Conservation (phyloP, 1,284 basidiomycete species). For the Ceratobasidium sp. region DNA sequence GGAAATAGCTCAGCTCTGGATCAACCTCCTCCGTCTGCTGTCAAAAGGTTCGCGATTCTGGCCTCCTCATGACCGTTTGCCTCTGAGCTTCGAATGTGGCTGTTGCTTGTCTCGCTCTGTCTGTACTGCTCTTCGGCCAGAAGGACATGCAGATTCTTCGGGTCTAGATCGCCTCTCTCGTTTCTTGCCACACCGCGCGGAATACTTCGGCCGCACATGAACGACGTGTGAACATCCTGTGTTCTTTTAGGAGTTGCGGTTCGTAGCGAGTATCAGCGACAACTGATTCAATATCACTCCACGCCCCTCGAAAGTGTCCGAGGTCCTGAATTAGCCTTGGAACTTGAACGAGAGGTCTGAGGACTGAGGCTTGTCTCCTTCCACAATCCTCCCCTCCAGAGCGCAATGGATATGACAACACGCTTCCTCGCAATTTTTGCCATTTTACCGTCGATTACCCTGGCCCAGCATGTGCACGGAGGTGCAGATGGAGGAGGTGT, state of each 20-base stretch:
- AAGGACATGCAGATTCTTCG: neutral
- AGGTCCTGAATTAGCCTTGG: conserved; percentile 23
- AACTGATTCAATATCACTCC: conserved; percentile 40
- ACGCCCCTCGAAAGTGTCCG: conserved; percentile 22
- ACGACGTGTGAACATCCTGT: conserved; percentile 36
- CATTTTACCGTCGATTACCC: conserved; percentile 10
- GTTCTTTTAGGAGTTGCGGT: conserved; percentile 31
- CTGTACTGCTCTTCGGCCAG: neutral
- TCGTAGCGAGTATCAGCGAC: conserved; percentile 5
- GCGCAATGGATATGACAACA: neutral
- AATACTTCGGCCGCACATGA: conserved; percentile 24
- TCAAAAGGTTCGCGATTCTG: neutral
- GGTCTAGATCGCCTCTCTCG: conserved; percentile 1
- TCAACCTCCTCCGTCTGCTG: neutral
- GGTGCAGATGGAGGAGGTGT: conserved; percentile 34
- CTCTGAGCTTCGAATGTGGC: neutral
- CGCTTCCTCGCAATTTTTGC: conserved; percentile 2
- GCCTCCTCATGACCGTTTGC: neutral
- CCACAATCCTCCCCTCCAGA: neutral
- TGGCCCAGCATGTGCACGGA: conserved; percentile 42
- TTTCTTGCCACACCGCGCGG: neutral
- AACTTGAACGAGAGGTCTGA: conserved; percentile 2
- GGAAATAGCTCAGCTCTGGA: conserved; percentile 22
- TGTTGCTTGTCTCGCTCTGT: neutral
- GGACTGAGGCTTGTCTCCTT: neutral